A percentile compares a stretch with the other conserved stretches of the same genome.
phyloP scores from a whole-genome alignment of 305 asterid species.

The Rubia tinctorum region DNA sequence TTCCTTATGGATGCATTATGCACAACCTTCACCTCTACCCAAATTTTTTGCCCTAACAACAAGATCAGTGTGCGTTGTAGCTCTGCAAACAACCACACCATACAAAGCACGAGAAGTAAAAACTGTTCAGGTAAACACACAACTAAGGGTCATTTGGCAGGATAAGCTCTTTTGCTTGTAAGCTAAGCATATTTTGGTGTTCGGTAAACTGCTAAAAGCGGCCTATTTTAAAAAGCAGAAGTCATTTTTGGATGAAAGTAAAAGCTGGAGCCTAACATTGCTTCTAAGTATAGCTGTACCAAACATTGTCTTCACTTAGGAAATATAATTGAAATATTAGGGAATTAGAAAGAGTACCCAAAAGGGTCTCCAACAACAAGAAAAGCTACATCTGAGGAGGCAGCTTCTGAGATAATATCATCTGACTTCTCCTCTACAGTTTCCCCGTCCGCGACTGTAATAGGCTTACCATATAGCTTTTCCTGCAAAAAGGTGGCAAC shows the following conservation, averaged over 20 bases:
- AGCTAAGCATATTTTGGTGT: too few relatives aligned
- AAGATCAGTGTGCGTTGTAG: too few relatives aligned
- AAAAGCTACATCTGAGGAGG: constrained; percentile 68
- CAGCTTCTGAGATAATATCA: constrained; percentile 72
- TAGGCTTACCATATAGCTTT: constrained; percentile 64
- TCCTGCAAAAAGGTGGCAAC: constrained; percentile 46
- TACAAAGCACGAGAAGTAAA: not conserved
- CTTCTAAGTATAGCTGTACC: too few relatives aligned
- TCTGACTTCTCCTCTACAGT: constrained; percentile 89
- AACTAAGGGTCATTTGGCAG: not conserved
- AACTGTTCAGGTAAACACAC: not conserved
- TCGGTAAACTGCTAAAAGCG: too few relatives aligned
- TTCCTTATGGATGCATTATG: too few relatives aligned
- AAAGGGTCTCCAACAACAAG: constrained; percentile 98
- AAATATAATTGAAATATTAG: not conserved
- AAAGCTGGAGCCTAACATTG: too few relatives aligned
- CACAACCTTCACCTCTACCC: too few relatives aligned
- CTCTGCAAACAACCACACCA: constrained; percentile 43
- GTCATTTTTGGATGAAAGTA: too few relatives aligned
- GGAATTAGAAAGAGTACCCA: constrained; percentile 40
- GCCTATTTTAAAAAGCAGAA: too few relatives aligned
- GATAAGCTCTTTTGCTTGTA: not conserved
- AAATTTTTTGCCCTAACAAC: too few relatives aligned
- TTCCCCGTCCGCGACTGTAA: constrained; percentile 77
- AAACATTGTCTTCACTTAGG: not conserved